phyloP scores from a whole-genome alignment of 768 basidiomycete species.

The Rhizopogon rudus region DNA sequence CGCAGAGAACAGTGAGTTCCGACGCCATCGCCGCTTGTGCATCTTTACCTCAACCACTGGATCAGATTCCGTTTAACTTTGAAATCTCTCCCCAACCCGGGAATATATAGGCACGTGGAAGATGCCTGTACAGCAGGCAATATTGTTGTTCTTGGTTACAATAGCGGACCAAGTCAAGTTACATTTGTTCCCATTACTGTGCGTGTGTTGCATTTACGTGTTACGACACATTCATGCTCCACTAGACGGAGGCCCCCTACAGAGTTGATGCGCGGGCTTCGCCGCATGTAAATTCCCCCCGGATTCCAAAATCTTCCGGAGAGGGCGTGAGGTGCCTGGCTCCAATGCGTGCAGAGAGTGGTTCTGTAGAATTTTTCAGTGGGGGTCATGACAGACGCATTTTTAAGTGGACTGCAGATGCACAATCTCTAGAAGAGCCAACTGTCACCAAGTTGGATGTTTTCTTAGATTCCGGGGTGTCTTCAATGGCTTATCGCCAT shows the following conservation, averaged over 20 bases:
- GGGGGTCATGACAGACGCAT: conserved; percentile 44
- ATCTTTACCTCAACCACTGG: conserved; percentile 7
- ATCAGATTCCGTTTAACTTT: conserved; percentile 31
- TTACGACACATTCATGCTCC: conserved; percentile 16
- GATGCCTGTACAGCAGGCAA: conserved; percentile 41
- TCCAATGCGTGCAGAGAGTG: conserved; percentile 25
- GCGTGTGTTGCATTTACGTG: conserved; percentile 22
- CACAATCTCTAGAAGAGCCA: conserved; percentile 16
- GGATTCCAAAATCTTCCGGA: conserved; percentile 16
- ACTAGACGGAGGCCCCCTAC: conserved; percentile 25
- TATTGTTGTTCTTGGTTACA: conserved; percentile 39
- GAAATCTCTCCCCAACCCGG: conserved; percentile 34
- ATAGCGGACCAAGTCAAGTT: conserved; percentile 37
- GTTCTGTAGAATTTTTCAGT: conserved; percentile 38
- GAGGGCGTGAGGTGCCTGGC: conserved; percentile 41
- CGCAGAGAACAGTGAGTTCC: conserved; percentile 24
- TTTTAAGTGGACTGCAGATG: conserved; percentile 32
- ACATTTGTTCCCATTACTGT: conserved; percentile 33
- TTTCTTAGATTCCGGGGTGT: conserved; percentile 23
- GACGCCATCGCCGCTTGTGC: background rate
- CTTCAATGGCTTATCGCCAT: conserved; percentile 36
- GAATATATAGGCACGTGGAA: conserved; percentile 34
- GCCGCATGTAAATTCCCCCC: conserved; percentile 27
- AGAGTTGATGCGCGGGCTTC: conserved; percentile 26
- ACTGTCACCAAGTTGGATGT: conserved; percentile 21